Conservation (phyloP, 2,329 filamentous ascomycete genomes). For the Fusarium proliferatum region DNA sequence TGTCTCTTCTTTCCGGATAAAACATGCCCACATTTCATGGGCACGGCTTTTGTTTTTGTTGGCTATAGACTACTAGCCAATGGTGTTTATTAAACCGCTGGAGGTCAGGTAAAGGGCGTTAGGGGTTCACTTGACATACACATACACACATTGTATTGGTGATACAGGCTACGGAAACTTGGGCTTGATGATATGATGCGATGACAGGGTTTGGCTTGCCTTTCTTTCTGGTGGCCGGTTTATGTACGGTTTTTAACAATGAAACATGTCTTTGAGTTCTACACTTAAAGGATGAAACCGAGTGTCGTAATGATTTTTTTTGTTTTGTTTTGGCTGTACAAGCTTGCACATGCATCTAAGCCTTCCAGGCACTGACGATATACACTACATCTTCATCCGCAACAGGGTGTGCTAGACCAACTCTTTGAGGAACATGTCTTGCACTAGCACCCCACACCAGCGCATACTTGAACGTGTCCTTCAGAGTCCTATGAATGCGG, state of each 20-base stretch:
- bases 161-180: conserved; percentile 36
- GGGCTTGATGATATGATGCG: conserved; percentile 46
- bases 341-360: conserved; percentile 51
- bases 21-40: conserved; percentile 19
- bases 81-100: conserved; percentile 27
- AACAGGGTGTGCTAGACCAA: conserved; percentile 86
- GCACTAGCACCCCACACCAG: conserved; percentile 98
- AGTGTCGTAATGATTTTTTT: conserved; percentile 1
- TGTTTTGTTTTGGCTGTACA: neutral
- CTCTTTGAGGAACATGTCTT: conserved; percentile 91
- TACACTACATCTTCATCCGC: conserved; percentile 76
- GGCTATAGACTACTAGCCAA: conserved; percentile 8
- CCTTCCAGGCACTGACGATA: conserved; percentile 73
- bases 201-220: conserved; percentile 40
- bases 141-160: conserved; percentile 20
- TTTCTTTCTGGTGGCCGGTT: conserved; percentile 34
- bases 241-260: conserved; percentile 39
- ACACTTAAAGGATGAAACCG: neutral
- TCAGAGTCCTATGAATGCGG: conserved; percentile 89
- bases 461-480: conserved; percentile 99
- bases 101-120: conserved; percentile 38
- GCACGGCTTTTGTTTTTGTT: conserved; percentile 28
- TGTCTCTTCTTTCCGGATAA: conserved; percentile 23
- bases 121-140: conserved; percentile 36
- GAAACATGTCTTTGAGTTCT: conserved; percentile 14